phyloP scores from a whole-genome alignment of 257 asterid species.

The Nyctanthes arbortristis region DNA sequence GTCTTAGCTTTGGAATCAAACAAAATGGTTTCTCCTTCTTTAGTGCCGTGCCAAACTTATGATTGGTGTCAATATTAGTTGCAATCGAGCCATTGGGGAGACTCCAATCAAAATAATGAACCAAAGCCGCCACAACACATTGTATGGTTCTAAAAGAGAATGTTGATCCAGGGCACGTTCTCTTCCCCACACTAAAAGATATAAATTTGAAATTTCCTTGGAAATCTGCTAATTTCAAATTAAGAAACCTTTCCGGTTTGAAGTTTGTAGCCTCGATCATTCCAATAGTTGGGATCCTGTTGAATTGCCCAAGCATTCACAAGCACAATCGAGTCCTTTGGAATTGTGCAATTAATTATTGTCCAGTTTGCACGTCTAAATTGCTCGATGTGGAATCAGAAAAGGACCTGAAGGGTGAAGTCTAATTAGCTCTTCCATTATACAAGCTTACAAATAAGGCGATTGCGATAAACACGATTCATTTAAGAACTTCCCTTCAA shows the following conservation, averaged over 20 bases:
- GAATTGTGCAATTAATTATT: constrained; percentile 19
- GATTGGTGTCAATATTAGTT: background rate
- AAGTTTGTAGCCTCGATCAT: constrained; percentile 18
- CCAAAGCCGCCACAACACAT: constrained; percentile 4
- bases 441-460: constrained; percentile 26
- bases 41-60: constrained; percentile 1
- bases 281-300: constrained; percentile 12
- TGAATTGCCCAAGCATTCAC: constrained; percentile 31
- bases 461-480: constrained; percentile 23
- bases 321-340: constrained; percentile 24
- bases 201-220: constrained; percentile 13
- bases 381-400: constrained; percentile 24
- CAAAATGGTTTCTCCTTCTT: constrained; percentile 25
- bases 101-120: constrained; percentile 22
- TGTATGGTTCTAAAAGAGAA: background rate
- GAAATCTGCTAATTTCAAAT: constrained; percentile 20
- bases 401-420: constrained; percentile 26
- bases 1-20: constrained; percentile 23
- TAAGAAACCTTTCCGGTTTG: constrained; percentile 24
- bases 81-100: background rate
- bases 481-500: constrained; percentile 17
- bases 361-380: constrained; percentile 11
- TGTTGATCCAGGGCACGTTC: constrained; percentile 22
- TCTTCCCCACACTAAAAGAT: constrained; percentile 22
- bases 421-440: constrained; percentile 28